Evolutionary conservation across 768 basidiomycete genomes (phyloP).

Genomic region (Boletus insuetus): DNA sequence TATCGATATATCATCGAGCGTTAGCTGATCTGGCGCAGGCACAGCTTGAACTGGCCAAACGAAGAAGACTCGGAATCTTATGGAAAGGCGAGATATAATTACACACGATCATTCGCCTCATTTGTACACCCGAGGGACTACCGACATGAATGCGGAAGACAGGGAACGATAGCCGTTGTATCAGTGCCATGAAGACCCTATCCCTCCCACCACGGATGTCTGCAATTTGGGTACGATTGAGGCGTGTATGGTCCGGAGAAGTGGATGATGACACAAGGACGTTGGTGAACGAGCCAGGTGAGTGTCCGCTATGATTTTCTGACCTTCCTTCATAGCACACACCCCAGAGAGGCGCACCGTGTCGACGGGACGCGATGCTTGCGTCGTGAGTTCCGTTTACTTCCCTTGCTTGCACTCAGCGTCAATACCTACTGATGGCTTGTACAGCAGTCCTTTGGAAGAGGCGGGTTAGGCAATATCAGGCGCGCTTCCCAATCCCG

Average conservation of each 20-base stretch:
- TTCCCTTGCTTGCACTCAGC: neutral
- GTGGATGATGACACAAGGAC: neutral
- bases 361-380: slow-evolving; percentile 57
- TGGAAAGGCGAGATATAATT: neutral
- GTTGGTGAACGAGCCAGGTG: slow-evolving; percentile 15
- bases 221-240: slow-evolving; percentile 17
- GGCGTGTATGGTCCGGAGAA: slow-evolving; percentile 11
- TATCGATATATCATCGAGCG: no score
- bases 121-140: neutral
- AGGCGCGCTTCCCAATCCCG: slow-evolving; percentile 46
- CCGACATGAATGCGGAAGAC: neutral
- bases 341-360: slow-evolving; percentile 36
- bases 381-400: slow-evolving; percentile 39
- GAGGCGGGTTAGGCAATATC: slow-evolving; percentile 72
- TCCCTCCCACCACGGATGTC: slow-evolving; percentile 16
- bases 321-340: slow-evolving; percentile 24
- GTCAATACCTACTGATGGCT: no score
- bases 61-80: neutral
- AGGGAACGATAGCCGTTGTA: slow-evolving; percentile 2
- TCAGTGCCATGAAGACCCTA: slow-evolving; percentile 4
- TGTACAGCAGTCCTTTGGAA: slow-evolving; percentile 53
- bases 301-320: neutral
- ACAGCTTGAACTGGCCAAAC: neutral
- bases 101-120: slow-evolving; percentile 12
- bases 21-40: slow-evolving; percentile 5